These are phyloP conservation scores for Trypanosomatidae sp. DNA, from an alignment of 208 protist species.

Conservation along the genomic window DNA sequence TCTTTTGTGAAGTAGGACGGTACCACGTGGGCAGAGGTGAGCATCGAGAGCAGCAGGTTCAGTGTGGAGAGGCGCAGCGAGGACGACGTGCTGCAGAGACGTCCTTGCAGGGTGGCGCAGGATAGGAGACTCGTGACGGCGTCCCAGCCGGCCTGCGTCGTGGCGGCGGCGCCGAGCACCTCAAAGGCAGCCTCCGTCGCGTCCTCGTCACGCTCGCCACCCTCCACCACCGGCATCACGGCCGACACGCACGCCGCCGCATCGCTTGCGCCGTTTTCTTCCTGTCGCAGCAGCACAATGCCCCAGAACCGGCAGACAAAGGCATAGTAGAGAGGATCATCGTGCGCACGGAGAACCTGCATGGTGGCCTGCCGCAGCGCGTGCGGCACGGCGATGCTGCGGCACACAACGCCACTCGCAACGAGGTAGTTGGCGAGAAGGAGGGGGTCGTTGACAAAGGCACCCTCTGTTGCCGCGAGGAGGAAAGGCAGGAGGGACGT, in stretches of 20 bases:
- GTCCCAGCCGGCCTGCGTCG: slow-evolving; percentile 52
- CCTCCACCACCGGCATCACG: slow-evolving; percentile 15
- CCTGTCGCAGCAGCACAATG: slow-evolving; percentile 44
- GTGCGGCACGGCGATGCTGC: slow-evolving; percentile 28
- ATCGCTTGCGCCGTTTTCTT: slow-evolving; percentile 44
- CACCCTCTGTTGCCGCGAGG: slow-evolving; percentile 28
- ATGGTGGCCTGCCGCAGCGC: slow-evolving; percentile 36
- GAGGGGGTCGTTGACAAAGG: slow-evolving; percentile 69
- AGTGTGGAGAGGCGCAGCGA: slow-evolving; percentile 38
- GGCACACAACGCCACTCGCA: slow-evolving; percentile 55
- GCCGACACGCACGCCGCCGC: slow-evolving; percentile 42
- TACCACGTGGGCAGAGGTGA: slow-evolving; percentile 46
- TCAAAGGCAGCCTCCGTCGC: slow-evolving; percentile 47
- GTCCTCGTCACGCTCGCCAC: slow-evolving; percentile 10
- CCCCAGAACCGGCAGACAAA: slow-evolving; percentile 67
- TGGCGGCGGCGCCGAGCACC: slow-evolving; percentile 46
- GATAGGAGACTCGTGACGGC: slow-evolving; percentile 25
- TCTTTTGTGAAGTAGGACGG: slow-evolving; percentile 33
- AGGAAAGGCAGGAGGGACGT: slow-evolving; percentile 58
- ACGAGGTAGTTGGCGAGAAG: slow-evolving; percentile 77
- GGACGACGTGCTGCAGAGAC: slow-evolving; percentile 26
- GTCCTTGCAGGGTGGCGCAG: slow-evolving; percentile 28
- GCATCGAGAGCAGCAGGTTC: slow-evolving; percentile 35
- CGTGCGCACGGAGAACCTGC: slow-evolving; percentile 19
- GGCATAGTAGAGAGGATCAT: slow-evolving; percentile 37